phyloP scores from a whole-genome alignment of 1,139 yeast genomes.

The Spathaspora jeffriesii region DNA sequence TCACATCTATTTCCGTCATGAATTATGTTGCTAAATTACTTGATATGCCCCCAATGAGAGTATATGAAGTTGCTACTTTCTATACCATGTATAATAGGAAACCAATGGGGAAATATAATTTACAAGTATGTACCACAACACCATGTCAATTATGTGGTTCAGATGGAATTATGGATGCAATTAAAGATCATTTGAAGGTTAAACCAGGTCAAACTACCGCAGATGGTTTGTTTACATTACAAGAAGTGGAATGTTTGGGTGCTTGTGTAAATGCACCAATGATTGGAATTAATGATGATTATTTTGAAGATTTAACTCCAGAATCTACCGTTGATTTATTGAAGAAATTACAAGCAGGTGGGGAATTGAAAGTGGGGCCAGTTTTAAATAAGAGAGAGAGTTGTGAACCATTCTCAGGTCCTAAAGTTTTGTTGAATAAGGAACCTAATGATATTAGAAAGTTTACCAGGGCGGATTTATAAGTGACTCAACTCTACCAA shows the following conservation, averaged over 20 bases:
- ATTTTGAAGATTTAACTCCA: slow-evolving; percentile 78
- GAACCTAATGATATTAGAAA: slow-evolving; percentile 72
- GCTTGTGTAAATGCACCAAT: slow-evolving; percentile 94
- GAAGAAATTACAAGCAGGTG: slow-evolving; percentile 65
- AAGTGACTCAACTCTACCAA: slow-evolving; percentile 4
- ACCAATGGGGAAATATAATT: slow-evolving; percentile 84
- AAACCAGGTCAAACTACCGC: slow-evolving; percentile 80
- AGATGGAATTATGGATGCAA: slow-evolving; percentile 74
- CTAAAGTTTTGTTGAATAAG: slow-evolving; percentile 58
- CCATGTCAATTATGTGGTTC: slow-evolving; percentile 89
- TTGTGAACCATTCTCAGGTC: slow-evolving; percentile 80
- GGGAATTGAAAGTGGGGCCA: slow-evolving; percentile 66
- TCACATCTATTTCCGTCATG: slow-evolving; percentile 88
- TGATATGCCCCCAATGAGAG: slow-evolving; percentile 96
- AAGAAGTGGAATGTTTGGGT: slow-evolving; percentile 90
- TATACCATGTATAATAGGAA: slow-evolving; percentile 90
- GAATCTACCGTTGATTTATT: slow-evolving; percentile 64
- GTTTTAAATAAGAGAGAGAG: slow-evolving; percentile 59
- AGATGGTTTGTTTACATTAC: slow-evolving; percentile 77
- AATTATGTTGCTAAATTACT: slow-evolving; percentile 86
- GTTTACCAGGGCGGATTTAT: slow-evolving; percentile 36
- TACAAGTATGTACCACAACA: slow-evolving; percentile 89
- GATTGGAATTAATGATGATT: slow-evolving; percentile 84
- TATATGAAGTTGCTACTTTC: slow-evolving; percentile 90
- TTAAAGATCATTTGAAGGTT: slow-evolving; percentile 59